Percentiles rank a stretch among this genome's conserved stretches.
Conservation (phyloP, 495 filamentous ascomycete genomes). For the Ramalina peruviana region DNA sequence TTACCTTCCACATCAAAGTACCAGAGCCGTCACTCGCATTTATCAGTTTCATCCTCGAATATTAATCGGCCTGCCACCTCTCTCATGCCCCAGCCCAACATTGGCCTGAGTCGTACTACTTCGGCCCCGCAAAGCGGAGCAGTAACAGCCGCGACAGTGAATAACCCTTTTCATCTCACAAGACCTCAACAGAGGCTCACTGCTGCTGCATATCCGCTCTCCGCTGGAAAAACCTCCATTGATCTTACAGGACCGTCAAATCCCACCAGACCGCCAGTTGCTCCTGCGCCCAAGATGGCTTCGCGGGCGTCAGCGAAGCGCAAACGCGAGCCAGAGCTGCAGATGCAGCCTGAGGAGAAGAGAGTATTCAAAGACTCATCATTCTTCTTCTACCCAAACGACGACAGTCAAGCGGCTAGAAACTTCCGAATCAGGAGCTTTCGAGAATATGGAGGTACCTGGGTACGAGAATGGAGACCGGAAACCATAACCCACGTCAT, state of each 20-base stretch:
- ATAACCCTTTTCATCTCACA: neutral
- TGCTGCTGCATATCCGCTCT: neutral
- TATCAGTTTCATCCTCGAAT: too few species aligned
- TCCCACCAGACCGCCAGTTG: neutral
- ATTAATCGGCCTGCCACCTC: too few species aligned
- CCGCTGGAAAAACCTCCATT: slow-evolving; percentile 1
- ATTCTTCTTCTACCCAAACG: slow-evolving; percentile 75
- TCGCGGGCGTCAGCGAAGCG: slow-evolving; percentile 28
- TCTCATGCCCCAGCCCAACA: neutral
- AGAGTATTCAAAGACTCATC: slow-evolving; percentile 51
- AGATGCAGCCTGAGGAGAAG: slow-evolving; percentile 38
- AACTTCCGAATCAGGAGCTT: slow-evolving; percentile 59
- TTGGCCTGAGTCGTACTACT: neutral
- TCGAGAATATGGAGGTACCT: slow-evolving; percentile 59
- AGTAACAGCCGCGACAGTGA: neutral
- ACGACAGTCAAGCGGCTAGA: slow-evolving; percentile 51
- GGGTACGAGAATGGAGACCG: slow-evolving; percentile 38
- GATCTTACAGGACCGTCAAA: slow-evolving; percentile 1
- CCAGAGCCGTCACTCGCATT: neutral
- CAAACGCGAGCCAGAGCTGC: slow-evolving; percentile 26
- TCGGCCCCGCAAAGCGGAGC: neutral
- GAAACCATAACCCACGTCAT: slow-evolving; percentile 56
- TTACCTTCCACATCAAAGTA: neutral
- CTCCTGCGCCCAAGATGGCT: slow-evolving; percentile 18
- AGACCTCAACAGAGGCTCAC: neutral